Percentiles rank a stretch among this genome's conserved stretches.
These are phyloP conservation scores for Fusarium musae DNA, from an alignment of 2,329 filamentous ascomycete species.

Conservation along the genomic window DNA sequence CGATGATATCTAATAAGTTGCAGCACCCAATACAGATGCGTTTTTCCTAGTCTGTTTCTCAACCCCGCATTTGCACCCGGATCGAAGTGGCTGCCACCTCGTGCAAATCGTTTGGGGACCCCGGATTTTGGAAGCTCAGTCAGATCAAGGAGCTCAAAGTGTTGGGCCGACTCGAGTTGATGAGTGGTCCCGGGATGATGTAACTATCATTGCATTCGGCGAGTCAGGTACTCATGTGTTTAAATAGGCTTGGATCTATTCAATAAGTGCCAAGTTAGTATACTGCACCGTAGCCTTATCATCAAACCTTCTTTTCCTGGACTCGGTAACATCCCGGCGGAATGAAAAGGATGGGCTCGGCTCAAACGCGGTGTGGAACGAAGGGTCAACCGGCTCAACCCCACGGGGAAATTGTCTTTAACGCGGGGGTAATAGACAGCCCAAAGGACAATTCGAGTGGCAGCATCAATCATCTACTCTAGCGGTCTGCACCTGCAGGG, in stretches of 20 bases:
- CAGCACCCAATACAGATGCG: background rate
- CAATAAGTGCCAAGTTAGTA: background rate
- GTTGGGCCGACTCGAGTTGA: background rate
- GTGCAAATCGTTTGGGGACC: conserved; percentile 15
- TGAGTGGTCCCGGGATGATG: background rate
- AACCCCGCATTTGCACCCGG: conserved; percentile 42
- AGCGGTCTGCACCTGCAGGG: conserved; percentile 27
- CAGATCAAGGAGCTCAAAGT: background rate
- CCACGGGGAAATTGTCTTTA: conserved; percentile 32
- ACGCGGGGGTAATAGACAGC: conserved; percentile 25
- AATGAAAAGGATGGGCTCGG: conserved; percentile 32
- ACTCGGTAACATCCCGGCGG: conserved; percentile 24
- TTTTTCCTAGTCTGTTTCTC: background rate
- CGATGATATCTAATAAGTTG: background rate
- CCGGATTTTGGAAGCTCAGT: background rate
- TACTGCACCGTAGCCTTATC: conserved; percentile 10
- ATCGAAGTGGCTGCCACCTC: conserved; percentile 21
- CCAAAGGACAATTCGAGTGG: conserved; percentile 19
- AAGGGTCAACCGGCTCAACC: conserved; percentile 3
- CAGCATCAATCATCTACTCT: conserved; percentile 13
- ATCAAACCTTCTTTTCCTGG: conserved; percentile 1
- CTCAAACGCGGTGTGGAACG: conserved; percentile 20
- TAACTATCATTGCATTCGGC: background rate
- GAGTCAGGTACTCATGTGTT: conserved; percentile 11
- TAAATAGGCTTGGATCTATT: background rate